Evolutionary conservation across 1,284 basidiomycete species (phyloP).

Genomic region (Tilletia horrida): DNA sequence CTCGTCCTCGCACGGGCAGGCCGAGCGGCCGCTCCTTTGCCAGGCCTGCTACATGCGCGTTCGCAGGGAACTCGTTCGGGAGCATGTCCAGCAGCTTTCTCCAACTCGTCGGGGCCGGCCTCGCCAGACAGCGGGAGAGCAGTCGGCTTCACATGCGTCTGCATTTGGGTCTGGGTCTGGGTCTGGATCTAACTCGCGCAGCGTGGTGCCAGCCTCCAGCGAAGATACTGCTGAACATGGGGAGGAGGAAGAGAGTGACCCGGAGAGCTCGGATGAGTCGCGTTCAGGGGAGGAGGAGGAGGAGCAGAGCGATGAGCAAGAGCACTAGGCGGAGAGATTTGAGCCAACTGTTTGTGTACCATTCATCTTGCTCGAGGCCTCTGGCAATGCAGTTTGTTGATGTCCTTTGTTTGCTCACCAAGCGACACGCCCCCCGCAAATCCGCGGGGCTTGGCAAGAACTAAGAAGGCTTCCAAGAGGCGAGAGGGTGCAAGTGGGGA

Average conservation of each 20-base stretch:
- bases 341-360: not conserved
- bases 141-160: no score
- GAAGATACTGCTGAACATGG: not conserved
- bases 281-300: not conserved
- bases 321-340: not conserved
- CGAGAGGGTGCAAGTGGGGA: not conserved
- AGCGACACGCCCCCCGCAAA: no score
- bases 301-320: not conserved
- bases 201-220: no score
- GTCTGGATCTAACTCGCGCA: not conserved
- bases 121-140: no score
- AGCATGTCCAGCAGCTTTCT: no score
- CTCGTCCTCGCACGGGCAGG: not conserved
- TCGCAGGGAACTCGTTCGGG: not conserved
- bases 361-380: not conserved
- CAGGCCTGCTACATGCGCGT: constrained; percentile 9
- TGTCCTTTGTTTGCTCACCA: no score
- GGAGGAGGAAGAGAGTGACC: not conserved
- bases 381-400: not conserved
- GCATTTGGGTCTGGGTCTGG: not conserved
- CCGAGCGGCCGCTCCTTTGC: not conserved
- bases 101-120: no score
- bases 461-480: not conserved
- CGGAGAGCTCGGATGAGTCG: not conserved
- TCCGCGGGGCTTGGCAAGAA: no score